A percentile compares a stretch with the other conserved stretches of the same genome.
phyloP scores from a whole-genome alignment of 2,329 filamentous ascomycete species.

The Rhynchosporium secalis region DNA sequence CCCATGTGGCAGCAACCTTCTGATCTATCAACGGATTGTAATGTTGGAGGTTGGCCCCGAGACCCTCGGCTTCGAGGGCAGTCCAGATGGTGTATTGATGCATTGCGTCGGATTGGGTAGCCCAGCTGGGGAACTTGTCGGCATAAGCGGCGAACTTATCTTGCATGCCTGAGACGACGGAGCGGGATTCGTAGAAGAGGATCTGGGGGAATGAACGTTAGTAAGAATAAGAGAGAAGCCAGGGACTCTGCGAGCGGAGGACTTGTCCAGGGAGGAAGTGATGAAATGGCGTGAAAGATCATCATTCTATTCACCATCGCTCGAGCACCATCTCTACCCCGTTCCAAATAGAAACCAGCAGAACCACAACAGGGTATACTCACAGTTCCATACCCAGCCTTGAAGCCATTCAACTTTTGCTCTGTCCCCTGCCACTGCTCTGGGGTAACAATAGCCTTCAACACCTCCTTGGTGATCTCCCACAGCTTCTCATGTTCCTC shows the following conservation, averaged over 20 bases:
- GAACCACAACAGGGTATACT: conserved; percentile 38
- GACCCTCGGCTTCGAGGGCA: conserved; percentile 77
- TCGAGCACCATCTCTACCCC: not conserved
- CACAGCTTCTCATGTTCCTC: conserved; percentile 86
- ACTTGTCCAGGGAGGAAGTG: not conserved
- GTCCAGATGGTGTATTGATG: conserved; percentile 80
- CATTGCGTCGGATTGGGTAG: conserved; percentile 76
- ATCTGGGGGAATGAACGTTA: conserved; percentile 47
- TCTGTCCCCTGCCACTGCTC: conserved; percentile 31
- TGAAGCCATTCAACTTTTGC: conserved; percentile 53
- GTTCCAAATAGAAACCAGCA: not conserved
- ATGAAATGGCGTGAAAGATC: not conserved
- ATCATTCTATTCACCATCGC: not conserved
- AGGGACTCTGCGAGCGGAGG: too few relatives aligned
- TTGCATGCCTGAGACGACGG: conserved; percentile 65
- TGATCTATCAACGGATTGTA: conserved; percentile 85
- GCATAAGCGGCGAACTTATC: conserved; percentile 71
- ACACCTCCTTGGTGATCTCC: conserved; percentile 66
- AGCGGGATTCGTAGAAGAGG: conserved; percentile 83
- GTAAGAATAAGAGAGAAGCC: not conserved
- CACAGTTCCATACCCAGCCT: conserved; percentile 74
- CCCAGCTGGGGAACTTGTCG: conserved; percentile 78
- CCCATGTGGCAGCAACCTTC: conserved; percentile 68
- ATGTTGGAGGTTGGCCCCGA: conserved; percentile 89
- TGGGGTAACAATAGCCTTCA: conserved; percentile 67